Evolutionary conservation across 805 yeast genomes (phyloP), one percentile per base, ranked within the genome.

Genomic region (Starmera dryadoides): DNA sequence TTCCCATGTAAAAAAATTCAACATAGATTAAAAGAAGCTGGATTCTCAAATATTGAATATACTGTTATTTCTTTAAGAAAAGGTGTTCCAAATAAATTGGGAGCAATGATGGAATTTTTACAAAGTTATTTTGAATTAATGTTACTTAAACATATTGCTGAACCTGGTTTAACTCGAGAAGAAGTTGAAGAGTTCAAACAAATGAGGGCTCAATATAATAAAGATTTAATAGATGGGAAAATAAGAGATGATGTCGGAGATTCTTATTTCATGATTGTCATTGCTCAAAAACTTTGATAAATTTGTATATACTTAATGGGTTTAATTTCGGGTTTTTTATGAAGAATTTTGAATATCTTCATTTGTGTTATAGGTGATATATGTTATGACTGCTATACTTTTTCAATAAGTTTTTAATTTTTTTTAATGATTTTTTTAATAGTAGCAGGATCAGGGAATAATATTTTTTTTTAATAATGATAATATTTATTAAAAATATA

Each of bases 191-290:
- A 34, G n/a, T 52, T 52, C 33, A 42, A 36, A 28, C 37, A 44
- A 18, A 25, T 52, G 38, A 47, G 46, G 30, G 10, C 47, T 2
- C 44, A 46, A 19, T 53, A 47, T 29, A 50, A 53, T 40, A 35
- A 40, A 10, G 52, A 48, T 20, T 10, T 42, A 6, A 38, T 47
- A 20, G 38, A 38, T 17, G 56, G 56, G 3, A 36, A 40, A 11
- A 28, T 50, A 3, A 11, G 47, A 6, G 48, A 45, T 17, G 50
- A 42, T 7, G 44, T 47, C 35, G 59, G 59, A 1, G 56, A 53
- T 35, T 14, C 40, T 2, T 55, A 53, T 40, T 46, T 40, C 19
- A 53, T 55, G 58, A 40, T 51, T 30, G 38, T 39, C 5, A 36
- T 49, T 22, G 50, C 49, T 2, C 41, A 44, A 17, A 53, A 53